phyloP scores from a whole-genome alignment of 2,329 filamentous ascomycete species.

The Trichoderma brevicompactum region DNA sequence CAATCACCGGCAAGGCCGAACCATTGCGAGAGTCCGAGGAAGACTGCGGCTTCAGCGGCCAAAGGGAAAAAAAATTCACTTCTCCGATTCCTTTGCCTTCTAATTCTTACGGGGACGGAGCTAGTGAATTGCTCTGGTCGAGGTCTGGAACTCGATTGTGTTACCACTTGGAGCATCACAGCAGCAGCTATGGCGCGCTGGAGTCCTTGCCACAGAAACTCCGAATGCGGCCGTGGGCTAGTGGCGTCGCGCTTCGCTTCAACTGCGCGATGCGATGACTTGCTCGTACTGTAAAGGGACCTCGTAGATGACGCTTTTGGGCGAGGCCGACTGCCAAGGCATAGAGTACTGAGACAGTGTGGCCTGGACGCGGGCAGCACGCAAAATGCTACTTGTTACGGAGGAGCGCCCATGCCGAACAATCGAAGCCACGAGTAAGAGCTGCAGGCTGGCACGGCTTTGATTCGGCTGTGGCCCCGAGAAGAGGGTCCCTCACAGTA shows the following conservation, averaged over 20 bases:
- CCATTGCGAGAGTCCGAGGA: constrained; percentile 1
- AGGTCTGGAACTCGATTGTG: constrained; percentile 7
- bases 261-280: not conserved
- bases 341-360: constrained; percentile 18
- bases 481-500: constrained; percentile 23
- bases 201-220: constrained; percentile 12
- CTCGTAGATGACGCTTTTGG: not conserved
- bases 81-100: not conserved
- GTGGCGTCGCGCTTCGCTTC: constrained; percentile 22
- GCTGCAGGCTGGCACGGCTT: constrained; percentile 16
- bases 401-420: not conserved
- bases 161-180: not conserved
- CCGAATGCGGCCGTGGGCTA: constrained; percentile 17
- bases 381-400: constrained; percentile 4
- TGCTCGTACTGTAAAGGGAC: constrained; percentile 15
- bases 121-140: constrained; percentile 1
- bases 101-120: not conserved
- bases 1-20: constrained; percentile 17
- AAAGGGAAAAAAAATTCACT: not conserved
- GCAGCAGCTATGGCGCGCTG: not conserved
- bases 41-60: constrained; percentile 11
- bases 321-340: not conserved
- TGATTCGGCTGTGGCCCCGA: constrained; percentile 21
- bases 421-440: constrained; percentile 5
- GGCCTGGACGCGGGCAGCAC: not conserved